Evolutionary conservation across 2,329 filamentous ascomycete species (phyloP), one percentile per base, ranked within the genome.

Genomic region (Onygenales sp.): DNA sequence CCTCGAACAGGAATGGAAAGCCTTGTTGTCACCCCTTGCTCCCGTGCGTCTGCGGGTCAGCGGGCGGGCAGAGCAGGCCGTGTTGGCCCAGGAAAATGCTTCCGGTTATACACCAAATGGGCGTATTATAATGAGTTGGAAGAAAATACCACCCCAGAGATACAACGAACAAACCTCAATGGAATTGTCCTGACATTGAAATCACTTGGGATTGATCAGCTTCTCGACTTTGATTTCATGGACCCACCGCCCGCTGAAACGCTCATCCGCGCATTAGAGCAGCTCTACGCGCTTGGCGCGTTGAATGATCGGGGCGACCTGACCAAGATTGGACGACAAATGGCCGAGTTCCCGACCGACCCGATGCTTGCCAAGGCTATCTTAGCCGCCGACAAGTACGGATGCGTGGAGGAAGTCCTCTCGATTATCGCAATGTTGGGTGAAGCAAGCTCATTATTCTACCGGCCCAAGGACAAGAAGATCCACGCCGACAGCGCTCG

Each of bases 381-480:
- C 14, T 80, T 98, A 2, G 88, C 89, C 0, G 88, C 92, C 0
- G 88, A 93, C 68, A 87, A 89, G 61, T 87, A 92, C 60, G 87
- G 87, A n/a, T 96, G 92, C 62, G 88, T 95, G 0, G 88, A 95
- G 55, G 93, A 98, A 70, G 83, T 97, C 0, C 75, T 98, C 13
- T 90, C 87, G 0, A 88, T 97, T 48, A 88, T 97, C n/a, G 84
- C 91, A 42, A 95, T 97, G 88, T 80, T 97, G 0, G 84, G 87
- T 56, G 93, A 97, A 71, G 83, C 88, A 1, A 89, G 86, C 3
- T 85, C 90, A 0, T 79, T 98, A 4, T 98, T 96, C 76, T 95
- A 94, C 78, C 81, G 90, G 0, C 91, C 93, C 17, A 95, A 96
- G 67, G 91, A 98, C 72, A 96, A 97, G 76, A 95, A 95, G 68